A percentile compares a stretch with the other conserved stretches of the same genome.
These are phyloP conservation scores for Phytopythium sindhum DNA, from an alignment of 352 stramenopile genomes.

Conservation along the genomic window DNA sequence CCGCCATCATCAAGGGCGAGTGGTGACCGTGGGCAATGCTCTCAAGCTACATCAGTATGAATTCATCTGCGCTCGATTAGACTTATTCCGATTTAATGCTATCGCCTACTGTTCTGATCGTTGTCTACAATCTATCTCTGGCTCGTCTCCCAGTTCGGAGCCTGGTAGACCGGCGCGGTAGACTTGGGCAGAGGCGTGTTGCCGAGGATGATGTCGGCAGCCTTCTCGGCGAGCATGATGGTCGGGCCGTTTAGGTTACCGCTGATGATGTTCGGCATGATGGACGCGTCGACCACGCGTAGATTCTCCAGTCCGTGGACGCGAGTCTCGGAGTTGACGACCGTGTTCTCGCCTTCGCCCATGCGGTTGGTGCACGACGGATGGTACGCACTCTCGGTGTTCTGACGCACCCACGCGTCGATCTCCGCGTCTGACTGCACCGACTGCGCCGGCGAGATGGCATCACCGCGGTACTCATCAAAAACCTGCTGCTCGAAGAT, in stretches of 20 bases:
- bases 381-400: conserved; percentile 87
- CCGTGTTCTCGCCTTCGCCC: conserved; percentile 75
- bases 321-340: conserved; percentile 85
- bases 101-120: background rate
- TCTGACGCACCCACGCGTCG: conserved; percentile 80
- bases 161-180: conserved; percentile 65
- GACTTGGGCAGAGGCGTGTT: conserved; percentile 68
- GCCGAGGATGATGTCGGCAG: conserved; percentile 89
- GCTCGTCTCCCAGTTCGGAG: conserved; percentile 66
- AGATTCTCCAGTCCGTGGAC: conserved; percentile 88
- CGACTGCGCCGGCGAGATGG: conserved; percentile 65
- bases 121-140: conserved; percentile 41
- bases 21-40: too few species aligned
- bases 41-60: too few species aligned
- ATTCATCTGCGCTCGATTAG: conserved; percentile 1
- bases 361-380: conserved; percentile 90
- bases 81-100: background rate
- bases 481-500: conserved; percentile 87
- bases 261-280: conserved; percentile 94
- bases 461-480: conserved; percentile 76
- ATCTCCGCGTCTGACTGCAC: conserved; percentile 70
- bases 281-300: conserved; percentile 89
- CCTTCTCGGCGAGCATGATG: conserved; percentile 93
- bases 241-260: conserved; percentile 94
- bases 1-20: too few species aligned